phyloP scores from a whole-genome alignment of 139 green algal genomes.

The Volvox africanus region DNA sequence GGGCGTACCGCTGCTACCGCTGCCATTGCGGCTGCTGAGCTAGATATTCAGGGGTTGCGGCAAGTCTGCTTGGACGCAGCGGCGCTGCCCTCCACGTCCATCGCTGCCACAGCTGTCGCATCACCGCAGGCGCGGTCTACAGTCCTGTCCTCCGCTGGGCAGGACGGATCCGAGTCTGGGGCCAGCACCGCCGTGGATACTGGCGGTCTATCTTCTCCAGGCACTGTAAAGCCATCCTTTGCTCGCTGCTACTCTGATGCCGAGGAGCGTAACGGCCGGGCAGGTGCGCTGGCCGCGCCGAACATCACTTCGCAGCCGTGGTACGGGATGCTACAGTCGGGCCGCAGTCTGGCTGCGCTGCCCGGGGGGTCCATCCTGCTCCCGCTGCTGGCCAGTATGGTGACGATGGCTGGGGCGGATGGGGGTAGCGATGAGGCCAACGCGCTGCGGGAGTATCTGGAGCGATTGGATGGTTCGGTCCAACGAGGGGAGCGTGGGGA shows the following conservation, averaged over 20 bases:
- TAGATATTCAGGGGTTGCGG: neutral
- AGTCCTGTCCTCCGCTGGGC: neutral
- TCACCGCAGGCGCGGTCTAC: neutral
- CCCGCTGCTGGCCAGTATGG: neutral
- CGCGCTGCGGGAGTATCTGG: constrained; percentile 8
- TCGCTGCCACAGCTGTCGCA: neutral
- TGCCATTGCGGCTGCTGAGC: neutral
- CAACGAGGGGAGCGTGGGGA: neutral
- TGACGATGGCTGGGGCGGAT: neutral
- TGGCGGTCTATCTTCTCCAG: neutral
- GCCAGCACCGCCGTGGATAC: neutral
- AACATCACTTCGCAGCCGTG: constrained; percentile 17
- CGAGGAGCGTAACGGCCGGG: neutral
- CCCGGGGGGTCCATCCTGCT: neutral
- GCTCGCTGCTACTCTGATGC: neutral
- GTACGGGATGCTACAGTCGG: neutral
- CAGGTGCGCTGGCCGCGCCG: neutral
- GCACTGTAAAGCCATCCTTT: neutral
- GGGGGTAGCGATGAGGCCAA: neutral
- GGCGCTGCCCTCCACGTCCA: neutral
- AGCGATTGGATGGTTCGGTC: neutral
- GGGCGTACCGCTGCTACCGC: constrained; percentile 3
- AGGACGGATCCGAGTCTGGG: neutral
- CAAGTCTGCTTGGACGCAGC: neutral
- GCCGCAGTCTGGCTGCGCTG: neutral